phyloP scores from a whole-genome alignment of 441 rosid genomes.

The Croton setiger region DNA sequence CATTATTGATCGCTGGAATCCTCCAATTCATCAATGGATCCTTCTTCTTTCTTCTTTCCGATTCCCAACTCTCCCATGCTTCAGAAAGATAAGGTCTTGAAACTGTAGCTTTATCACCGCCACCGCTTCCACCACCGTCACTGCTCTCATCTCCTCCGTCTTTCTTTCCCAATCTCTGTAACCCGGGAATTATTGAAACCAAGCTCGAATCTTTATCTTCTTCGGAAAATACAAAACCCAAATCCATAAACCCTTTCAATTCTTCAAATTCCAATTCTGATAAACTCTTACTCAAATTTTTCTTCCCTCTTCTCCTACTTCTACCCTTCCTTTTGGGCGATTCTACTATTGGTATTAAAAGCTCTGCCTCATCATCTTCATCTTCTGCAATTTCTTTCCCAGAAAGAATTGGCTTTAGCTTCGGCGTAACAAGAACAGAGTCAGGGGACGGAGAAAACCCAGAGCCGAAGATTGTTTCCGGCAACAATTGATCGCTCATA shows the following conservation, averaged over 20 bases:
- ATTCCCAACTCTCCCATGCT: conserved; percentile 57
- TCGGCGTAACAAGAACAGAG: conserved; percentile 39
- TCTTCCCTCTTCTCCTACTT: conserved; percentile 27
- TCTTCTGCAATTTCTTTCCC: conserved; percentile 38
- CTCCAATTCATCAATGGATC: conserved; percentile 54
- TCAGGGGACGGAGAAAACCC: conserved; percentile 35
- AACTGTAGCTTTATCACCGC: conserved; percentile 22
- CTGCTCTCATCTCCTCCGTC: conserved; percentile 24
- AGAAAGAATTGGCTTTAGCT: conserved; percentile 38
- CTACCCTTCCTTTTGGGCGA: conserved; percentile 1
- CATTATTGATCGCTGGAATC: conserved; percentile 47
- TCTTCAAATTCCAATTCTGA: conserved; percentile 68
- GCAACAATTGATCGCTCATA: conserved; percentile 45
- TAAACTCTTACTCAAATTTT: conserved; percentile 38
- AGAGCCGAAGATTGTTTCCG: conserved; percentile 28
- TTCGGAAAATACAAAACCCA: conserved; percentile 80
- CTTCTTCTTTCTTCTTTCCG: conserved; percentile 32
- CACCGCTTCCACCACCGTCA: too few relatives aligned
- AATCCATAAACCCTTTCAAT: conserved; percentile 82
- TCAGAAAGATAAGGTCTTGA: conserved; percentile 77
- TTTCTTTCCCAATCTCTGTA: conserved; percentile 48
- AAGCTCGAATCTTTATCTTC: conserved; percentile 63
- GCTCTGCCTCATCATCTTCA: conserved; percentile 16
- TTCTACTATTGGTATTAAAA: background rate
- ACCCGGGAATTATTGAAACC: conserved; percentile 70